Evolutionary conservation across 306 rosid species (phyloP).

Genomic region (Alnus rubra): DNA sequence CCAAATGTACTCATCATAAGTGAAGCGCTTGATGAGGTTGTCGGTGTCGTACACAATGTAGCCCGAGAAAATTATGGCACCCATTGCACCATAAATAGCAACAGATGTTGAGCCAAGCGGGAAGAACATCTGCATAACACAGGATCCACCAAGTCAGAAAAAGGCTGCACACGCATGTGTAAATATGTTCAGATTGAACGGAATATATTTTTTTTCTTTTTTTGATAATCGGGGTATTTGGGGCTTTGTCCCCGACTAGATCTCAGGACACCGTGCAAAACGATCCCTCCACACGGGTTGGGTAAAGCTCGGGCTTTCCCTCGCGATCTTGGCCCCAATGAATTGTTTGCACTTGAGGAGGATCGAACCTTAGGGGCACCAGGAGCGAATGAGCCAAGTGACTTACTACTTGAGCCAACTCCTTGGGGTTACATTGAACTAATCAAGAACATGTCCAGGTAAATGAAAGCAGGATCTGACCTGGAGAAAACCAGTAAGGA

Average conservation of each 20-base stretch:
- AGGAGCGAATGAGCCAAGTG: too few species aligned
- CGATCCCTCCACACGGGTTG: too few species aligned
- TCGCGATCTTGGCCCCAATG: too few species aligned
- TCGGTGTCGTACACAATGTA: slow-evolving; percentile 83
- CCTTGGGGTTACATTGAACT: background rate
- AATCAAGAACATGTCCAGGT: background rate
- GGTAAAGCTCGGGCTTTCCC: too few species aligned
- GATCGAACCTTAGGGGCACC: too few species aligned
- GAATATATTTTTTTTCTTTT: too few species aligned
- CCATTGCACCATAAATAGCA: slow-evolving; percentile 71
- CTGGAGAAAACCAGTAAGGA: slow-evolving; percentile 82
- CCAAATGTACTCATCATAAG: slow-evolving; percentile 87
- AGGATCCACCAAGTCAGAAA: slow-evolving; percentile 23
- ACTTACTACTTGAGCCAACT: too few species aligned
- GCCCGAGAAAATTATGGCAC: slow-evolving; percentile 85
- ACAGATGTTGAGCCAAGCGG: slow-evolving; percentile 75
- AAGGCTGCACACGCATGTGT: background rate
- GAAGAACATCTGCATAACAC: slow-evolving; percentile 65
- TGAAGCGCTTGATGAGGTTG: slow-evolving; percentile 84
- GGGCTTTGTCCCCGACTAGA: too few species aligned
- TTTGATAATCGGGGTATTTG: too few species aligned
- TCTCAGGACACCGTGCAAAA: too few species aligned
- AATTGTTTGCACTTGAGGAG: too few species aligned
- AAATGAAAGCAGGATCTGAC: slow-evolving; percentile 33
- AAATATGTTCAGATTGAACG: background rate